Conservation (phyloP, 1,284 basidiomycete species). For the Malassezia pachydermatis region DNA sequence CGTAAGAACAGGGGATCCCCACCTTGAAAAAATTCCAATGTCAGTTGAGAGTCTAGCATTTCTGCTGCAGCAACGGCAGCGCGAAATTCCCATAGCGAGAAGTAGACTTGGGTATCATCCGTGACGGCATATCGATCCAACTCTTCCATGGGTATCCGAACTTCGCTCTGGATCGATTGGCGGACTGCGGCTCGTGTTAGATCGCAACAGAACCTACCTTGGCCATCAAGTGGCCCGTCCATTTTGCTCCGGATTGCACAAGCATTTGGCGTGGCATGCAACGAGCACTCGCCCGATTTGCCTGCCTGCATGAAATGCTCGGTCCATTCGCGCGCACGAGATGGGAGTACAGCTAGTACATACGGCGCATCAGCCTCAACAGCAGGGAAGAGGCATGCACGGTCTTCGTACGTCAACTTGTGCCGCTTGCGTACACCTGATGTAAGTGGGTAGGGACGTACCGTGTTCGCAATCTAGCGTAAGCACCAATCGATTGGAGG, state of each 20-base stretch:
- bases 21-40: slow-evolving; percentile 27
- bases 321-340: slow-evolving; percentile 27
- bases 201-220: not conserved
- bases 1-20: slow-evolving; percentile 32
- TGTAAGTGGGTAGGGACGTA: too few relatives aligned
- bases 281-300: slow-evolving; percentile 26
- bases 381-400: slow-evolving; percentile 23
- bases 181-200: not conserved
- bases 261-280: slow-evolving; percentile 15
- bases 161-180: slow-evolving; percentile 26
- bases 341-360: slow-evolving; percentile 17
- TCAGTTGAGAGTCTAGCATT: slow-evolving; percentile 12
- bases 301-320: slow-evolving; percentile 27
- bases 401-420: slow-evolving; percentile 29
- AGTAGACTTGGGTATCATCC: slow-evolving; percentile 19
- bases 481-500: not conserved
- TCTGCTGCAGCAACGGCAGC: slow-evolving; percentile 28
- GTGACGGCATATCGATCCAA: slow-evolving; percentile 23
- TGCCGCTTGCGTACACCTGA: slow-evolving; percentile 36
- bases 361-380: slow-evolving; percentile 26
- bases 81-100: slow-evolving; percentile 32
- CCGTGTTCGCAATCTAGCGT: slow-evolving; percentile 6
- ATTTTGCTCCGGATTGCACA: slow-evolving; percentile 24
- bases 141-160: slow-evolving; percentile 22
- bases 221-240: slow-evolving; percentile 7